Evolutionary conservation across 768 basidiomycete genomes (phyloP).

Genomic region (Tricholoma hemisulphureum): DNA sequence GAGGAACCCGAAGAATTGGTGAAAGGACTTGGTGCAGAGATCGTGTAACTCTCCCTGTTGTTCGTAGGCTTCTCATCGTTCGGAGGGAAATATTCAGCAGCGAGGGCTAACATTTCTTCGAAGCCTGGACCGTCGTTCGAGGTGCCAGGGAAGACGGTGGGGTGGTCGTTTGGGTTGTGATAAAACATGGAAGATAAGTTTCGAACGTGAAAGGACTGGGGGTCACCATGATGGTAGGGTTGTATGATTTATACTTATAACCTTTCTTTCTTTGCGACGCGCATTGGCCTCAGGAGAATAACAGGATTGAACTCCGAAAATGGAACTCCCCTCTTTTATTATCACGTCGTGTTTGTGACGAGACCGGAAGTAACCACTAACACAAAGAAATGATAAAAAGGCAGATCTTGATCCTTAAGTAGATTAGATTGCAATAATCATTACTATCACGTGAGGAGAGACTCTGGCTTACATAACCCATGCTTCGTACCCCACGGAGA

Average conservation of each 20-base stretch:
- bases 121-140: conserved; percentile 17
- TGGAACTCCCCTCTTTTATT: conserved; percentile 17
- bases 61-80: conserved; percentile 6
- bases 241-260: conserved; percentile 10
- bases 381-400: conserved; percentile 6
- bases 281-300: conserved; percentile 6
- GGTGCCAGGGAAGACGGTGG: conserved; percentile 15
- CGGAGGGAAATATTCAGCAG: conserved; percentile 10
- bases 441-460: too few species aligned
- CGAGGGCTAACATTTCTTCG: conserved; percentile 13
- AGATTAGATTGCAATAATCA: conserved; percentile 14
- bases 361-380: conserved; percentile 2
- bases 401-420: background rate
- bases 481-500: too few species aligned
- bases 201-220: background rate
- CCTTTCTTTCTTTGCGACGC: conserved; percentile 11
- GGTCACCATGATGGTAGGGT: conserved; percentile 6
- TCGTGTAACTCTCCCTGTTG: background rate
- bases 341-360: conserved; percentile 22
- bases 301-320: conserved; percentile 8
- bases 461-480: too few species aligned
- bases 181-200: conserved; percentile 7
- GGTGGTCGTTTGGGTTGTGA: conserved; percentile 9
- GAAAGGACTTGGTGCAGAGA: conserved; percentile 6
- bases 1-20: conserved; percentile 10